phyloP scores from a whole-genome alignment of 1,139 yeast species.

The Hyphopichia khmerensis region DNA sequence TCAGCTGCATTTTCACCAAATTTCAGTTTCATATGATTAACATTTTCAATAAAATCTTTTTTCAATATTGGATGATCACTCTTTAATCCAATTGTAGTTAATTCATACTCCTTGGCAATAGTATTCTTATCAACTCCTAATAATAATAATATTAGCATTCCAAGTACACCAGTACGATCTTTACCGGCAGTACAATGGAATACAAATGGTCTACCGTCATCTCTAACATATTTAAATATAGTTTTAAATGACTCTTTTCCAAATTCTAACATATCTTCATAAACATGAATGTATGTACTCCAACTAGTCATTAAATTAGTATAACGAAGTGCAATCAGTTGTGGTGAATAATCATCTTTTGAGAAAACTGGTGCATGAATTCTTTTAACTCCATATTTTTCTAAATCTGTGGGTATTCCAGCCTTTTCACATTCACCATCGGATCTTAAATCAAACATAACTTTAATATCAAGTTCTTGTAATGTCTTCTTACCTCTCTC shows the following conservation, averaged over 20 bases:
- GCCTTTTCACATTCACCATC: conserved; percentile 54
- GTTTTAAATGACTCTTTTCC: conserved; percentile 47
- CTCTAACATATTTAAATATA: conserved; percentile 55
- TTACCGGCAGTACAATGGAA: conserved; percentile 88
- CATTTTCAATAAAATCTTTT: conserved; percentile 29
- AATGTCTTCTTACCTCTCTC: conserved; percentile 42
- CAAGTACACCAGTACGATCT: conserved; percentile 78
- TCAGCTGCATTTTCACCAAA: conserved; percentile 22
- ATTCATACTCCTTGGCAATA: conserved; percentile 65
- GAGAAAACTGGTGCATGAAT: conserved; percentile 61
- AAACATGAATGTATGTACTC: conserved; percentile 64
- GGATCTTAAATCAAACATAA: conserved; percentile 71
- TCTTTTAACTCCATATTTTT: conserved; percentile 47
- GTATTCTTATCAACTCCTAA: conserved; percentile 66
- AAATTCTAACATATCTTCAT: conserved; percentile 53
- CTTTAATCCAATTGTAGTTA: conserved; percentile 64
- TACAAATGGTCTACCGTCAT: conserved; percentile 47
- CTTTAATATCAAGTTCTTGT: conserved; percentile 46
- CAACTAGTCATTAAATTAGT: conserved; percentile 58
- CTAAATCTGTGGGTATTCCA: conserved; percentile 41
- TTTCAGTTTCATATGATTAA: conserved; percentile 28
- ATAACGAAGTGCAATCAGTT: conserved; percentile 59
- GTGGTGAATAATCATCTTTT: conserved; percentile 62
- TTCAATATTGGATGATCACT: conserved; percentile 47
- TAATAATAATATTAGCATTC: conserved; percentile 63